Evolutionary conservation across 805 yeast genomes (phyloP).

Genomic region (Candida nonsorbophila): DNA sequence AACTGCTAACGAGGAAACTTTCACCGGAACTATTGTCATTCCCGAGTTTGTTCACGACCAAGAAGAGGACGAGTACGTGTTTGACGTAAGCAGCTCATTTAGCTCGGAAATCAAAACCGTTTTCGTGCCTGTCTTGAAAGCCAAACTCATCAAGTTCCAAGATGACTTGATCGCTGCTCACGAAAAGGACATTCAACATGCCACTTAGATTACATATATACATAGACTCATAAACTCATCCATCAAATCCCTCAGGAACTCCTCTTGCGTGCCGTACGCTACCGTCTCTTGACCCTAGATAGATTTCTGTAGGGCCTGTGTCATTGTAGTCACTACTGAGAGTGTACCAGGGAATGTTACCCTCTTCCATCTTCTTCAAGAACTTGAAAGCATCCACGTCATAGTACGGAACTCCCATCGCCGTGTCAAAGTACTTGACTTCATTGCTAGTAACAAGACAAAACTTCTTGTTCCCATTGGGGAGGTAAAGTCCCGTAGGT

Average conservation of each 20-base stretch:
- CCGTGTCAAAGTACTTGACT: constrained; percentile 84
- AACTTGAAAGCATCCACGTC: constrained; percentile 76
- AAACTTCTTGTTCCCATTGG: constrained; percentile 60
- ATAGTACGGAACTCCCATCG: constrained; percentile 80
- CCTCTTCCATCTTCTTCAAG: constrained; percentile 44
- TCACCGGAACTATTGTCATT: constrained; percentile 42
- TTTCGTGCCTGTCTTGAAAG: constrained; percentile 48
- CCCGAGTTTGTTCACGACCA: constrained; percentile 79
- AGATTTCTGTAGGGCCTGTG: constrained; percentile 42
- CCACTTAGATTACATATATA: constrained; percentile 13
- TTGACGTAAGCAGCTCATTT: constrained; percentile 36
- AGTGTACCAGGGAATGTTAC: constrained; percentile 48
- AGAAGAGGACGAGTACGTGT: constrained; percentile 57
- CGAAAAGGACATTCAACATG: constrained; percentile 58
- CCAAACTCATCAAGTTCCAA: constrained; percentile 55
- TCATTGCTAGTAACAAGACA: constrained; percentile 75
- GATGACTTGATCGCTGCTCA: constrained; percentile 56
- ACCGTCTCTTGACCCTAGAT: constrained; percentile 45
- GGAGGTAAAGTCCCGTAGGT: constrained; percentile 67
- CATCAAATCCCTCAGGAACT: constrained; percentile 79
- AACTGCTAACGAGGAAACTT: constrained; percentile 27
- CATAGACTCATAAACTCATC: constrained; percentile 5
- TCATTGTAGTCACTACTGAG: constrained; percentile 48
- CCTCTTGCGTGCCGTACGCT: constrained; percentile 70
- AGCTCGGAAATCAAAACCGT: constrained; percentile 40